These are phyloP conservation scores for Tephrocybe sp. DNA, from an alignment of 768 basidiomycete species.

Conservation along the genomic window DNA sequence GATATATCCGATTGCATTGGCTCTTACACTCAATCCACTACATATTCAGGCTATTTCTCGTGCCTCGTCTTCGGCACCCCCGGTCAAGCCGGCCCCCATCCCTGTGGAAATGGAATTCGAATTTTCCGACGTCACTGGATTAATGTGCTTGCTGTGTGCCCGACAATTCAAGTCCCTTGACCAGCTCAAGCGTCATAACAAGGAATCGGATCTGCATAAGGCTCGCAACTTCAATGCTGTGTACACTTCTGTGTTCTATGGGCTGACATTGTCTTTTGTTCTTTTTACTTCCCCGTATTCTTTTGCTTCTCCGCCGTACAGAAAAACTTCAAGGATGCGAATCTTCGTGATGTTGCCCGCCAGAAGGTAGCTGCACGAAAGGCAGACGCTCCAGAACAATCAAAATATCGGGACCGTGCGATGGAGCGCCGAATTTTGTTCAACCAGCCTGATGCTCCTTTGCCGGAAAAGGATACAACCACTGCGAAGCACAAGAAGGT, in stretches of 20 bases:
- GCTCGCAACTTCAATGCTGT: slow-evolving; percentile 51
- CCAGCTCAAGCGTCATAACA: slow-evolving; percentile 85
- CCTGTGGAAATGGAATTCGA: slow-evolving; percentile 68
- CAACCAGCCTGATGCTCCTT: slow-evolving; percentile 87
- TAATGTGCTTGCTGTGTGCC: slow-evolving; percentile 89
- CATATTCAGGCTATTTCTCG: slow-evolving; percentile 26
- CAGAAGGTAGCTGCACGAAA: slow-evolving; percentile 59
- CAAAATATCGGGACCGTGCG: slow-evolving; percentile 95
- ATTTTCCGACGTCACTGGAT: slow-evolving; percentile 71
- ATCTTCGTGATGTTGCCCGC: slow-evolving; percentile 70
- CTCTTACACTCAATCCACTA: slow-evolving; percentile 26
- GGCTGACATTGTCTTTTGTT: slow-evolving; percentile 32
- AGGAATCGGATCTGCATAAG: slow-evolving; percentile 96
- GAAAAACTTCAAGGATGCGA: slow-evolving; percentile 83
- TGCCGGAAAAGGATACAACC: slow-evolving; percentile 46
- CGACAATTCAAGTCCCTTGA: slow-evolving; percentile 90
- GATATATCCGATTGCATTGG: slow-evolving; percentile 20
- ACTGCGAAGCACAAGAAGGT: slow-evolving; percentile 37
- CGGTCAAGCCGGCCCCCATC: slow-evolving; percentile 26
- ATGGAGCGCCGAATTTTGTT: slow-evolving; percentile 88
- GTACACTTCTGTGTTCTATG: slow-evolving; percentile 22
- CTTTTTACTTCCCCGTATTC: slow-evolving; percentile 14
- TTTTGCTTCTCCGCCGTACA: slow-evolving; percentile 33
- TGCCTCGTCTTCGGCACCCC: slow-evolving; percentile 17
- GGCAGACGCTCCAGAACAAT: slow-evolving; percentile 41